Conservation (phyloP, 1,139 yeast species). For the Kurtzmaniella natalensis region DNA sequence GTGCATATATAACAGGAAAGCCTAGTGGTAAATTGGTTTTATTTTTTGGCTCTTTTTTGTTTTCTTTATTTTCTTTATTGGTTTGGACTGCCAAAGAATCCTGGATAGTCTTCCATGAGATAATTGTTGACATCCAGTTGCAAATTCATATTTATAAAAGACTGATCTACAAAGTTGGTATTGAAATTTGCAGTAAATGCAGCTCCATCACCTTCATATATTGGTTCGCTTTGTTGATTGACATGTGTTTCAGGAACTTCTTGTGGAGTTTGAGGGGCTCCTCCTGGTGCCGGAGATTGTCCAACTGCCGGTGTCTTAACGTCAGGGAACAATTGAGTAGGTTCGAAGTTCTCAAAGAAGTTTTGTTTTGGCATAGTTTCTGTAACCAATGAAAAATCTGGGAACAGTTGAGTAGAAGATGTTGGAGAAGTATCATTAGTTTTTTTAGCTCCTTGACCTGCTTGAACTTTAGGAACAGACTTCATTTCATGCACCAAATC, state of each 20-base stretch:
- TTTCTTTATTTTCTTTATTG: too few species aligned
- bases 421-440: conserved; percentile 31
- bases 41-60: too few species aligned
- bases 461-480: conserved; percentile 2
- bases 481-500: conserved; percentile 27
- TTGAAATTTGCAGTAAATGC: conserved; percentile 16
- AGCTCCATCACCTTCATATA: conserved; percentile 3
- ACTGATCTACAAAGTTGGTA: conserved; percentile 43
- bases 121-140: conserved; percentile 32
- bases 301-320: conserved; percentile 28
- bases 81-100: too few species aligned
- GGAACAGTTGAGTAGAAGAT: conserved; percentile 39
- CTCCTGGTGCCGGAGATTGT: conserved; percentile 25
- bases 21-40: too few species aligned
- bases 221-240: background rate
- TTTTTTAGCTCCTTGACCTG: conserved; percentile 3
- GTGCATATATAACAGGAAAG: too few species aligned
- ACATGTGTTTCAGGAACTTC: background rate
- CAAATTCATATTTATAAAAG: conserved; percentile 43
- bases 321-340: conserved; percentile 47
- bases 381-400: conserved; percentile 45
- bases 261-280: background rate
- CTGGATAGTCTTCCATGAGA: conserved; percentile 31
- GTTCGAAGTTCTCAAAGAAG: conserved; percentile 46
- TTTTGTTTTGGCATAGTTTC: conserved; percentile 39